phyloP scores from a whole-genome alignment of 2,329 filamentous ascomycete species.

The Fusarium sp. region DNA sequence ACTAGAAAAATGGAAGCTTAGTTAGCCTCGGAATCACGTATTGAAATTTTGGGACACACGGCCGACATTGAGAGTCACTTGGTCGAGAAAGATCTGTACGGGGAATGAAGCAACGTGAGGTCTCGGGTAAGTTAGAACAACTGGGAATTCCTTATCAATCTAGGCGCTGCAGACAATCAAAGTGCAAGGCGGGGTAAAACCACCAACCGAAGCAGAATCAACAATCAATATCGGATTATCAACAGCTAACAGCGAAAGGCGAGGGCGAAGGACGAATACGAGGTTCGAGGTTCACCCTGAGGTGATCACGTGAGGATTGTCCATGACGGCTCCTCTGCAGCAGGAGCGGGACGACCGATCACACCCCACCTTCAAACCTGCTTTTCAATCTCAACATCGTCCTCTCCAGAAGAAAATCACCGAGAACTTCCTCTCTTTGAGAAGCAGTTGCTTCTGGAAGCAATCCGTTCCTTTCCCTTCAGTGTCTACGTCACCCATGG shows the following conservation, averaged over 20 bases:
- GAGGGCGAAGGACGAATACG: neutral
- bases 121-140: neutral
- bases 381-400: slow-evolving; percentile 8
- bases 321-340: neutral
- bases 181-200: neutral
- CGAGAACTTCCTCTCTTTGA: neutral
- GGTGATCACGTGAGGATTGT: slow-evolving; percentile 19
- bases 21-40: neutral
- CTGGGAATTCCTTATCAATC: neutral
- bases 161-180: neutral
- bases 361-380: slow-evolving; percentile 7
- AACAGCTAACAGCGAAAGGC: neutral
- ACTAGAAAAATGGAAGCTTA: neutral
- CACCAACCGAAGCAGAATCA: neutral
- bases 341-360: slow-evolving; percentile 3
- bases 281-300: neutral
- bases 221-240: neutral
- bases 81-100: neutral
- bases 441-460: neutral
- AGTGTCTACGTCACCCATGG: neutral
- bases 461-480: neutral
- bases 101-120: neutral
- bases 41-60: too few relatives aligned
- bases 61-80: neutral
- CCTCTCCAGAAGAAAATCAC: neutral